Base-by-base conservation (phyloP, 495 filamentous ascomycete genomes). In the Penicillium psychrofluorescens region DNA sequence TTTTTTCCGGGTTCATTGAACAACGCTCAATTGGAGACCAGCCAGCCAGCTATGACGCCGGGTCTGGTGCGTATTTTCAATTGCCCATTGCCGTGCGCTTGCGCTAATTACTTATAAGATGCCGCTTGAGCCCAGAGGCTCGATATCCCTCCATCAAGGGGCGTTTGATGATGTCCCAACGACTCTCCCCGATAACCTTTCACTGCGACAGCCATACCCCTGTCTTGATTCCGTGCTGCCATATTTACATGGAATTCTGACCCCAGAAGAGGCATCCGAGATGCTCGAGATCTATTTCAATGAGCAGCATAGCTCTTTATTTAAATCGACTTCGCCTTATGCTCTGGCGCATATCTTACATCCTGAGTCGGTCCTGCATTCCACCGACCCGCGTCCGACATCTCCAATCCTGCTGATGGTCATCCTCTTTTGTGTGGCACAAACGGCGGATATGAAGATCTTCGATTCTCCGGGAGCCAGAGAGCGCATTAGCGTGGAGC, bases 261-360 rank as follows among this genome's bases (percentile, higher is more conserved):
- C 71, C 0, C 41, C 64, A 10, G 36, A 53, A 8, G 64, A 72
- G 41, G 72, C 72, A 1, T 75, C 70, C 36, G 68, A 76, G 41
- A 57, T 77, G 35, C 56, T 77, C 6, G 74, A 76, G 29, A 59
- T 74, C 10, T 77, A 70, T 48, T 77, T 77, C 46, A 59, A 64
- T 40, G 70, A 70, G 29, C 60, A 67, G 35, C 64, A 63, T 1
- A 72, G 61, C 12, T 54, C 59, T 9, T 50, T 67, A 15, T 72
- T 74, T 44, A 60, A 66, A 15, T 37, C 38, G 3, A 42, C 42
- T 2, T 60, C 56, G 29, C 69, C 67, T 1, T 70, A 71, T 40
- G 60, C 71, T 13, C 56, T 69, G 11, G 58, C 58, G 1, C 58
- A 56, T 31, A 54, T 72, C 8, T 59, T 71, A 12, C 48, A 65